Base-by-base conservation (phyloP, 1,139 yeast species). In the Yamadazyma siamensis region DNA sequence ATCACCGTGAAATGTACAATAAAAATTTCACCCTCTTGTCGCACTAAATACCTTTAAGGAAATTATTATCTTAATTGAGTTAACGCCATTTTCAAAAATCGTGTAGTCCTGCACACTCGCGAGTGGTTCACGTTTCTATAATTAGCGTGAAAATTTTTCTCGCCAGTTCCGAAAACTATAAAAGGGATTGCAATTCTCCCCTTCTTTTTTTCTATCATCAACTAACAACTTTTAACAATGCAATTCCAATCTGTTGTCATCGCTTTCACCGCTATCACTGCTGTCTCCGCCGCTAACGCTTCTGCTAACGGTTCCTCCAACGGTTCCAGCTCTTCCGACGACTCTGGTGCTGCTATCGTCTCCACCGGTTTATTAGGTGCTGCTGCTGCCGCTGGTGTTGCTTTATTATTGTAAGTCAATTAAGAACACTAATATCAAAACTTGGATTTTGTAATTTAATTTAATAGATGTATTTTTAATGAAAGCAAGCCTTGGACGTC, bases 361-460 rank as follows among this genome's bases (percentile, higher is more conserved):
- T 64, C 65, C 45, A 63, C 61, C 31, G 60, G 56, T 46, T 40
- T 50, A 35, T 39, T 49, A 35, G 65, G 65, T 44, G 67, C 65
- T 40, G 65, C 63, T 40, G 65, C 67, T 32, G 70, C 69, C 34
- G 70, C 68, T 46, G 70, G 66, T 56, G 63, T 63, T 52, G 68
- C 70, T 53, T 57, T 62, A 49, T 60, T 63, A 47, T 58, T 63
- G 49, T 63, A 62, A 60, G 57, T 43, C 39, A 38, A 35, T 32
- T 40, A 30, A 31, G 21, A 30, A 15, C 13, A 19, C 17, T 26
- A 26, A 24, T 14, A 24, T 24, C 27, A 25, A 12, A 32, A 28
- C 18, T 29, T n/a, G 21, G 29, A 26, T 28, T 27, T 19, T 24
- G 29, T 25, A 23, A 26, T 25, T 27, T 26, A 28, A 25, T 28